Base-by-base conservation (phyloP, 1,139 yeast genomes). In the Taiozyma sp. region DNA sequence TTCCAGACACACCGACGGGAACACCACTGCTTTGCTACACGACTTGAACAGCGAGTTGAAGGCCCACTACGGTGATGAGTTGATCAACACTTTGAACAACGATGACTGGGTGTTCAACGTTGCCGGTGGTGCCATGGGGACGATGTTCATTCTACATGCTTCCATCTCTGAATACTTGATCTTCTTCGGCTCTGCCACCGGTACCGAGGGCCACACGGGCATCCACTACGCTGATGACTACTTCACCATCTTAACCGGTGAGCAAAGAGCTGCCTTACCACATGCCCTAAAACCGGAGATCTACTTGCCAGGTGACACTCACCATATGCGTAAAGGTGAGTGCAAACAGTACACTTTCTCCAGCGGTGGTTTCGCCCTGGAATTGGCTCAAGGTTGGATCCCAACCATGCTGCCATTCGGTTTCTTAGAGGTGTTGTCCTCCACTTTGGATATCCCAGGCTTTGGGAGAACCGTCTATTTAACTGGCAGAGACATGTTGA, bases 121-220 rank as follows among this genome's bases (percentile, higher is more conserved):
- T 64, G 99, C 99, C 9, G 99, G 99, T 51, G 96, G 97, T 59
- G 98, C 99, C 51, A 93, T 93, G 99, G 99, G 99, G 29, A 83
- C 91, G 53, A 92, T 93, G 98, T 80, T 89, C 62, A 89, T 95
- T 56, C 75, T 93, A 59, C 99, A 95, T 69, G 97, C 98, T 14
- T 92, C 98, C n/a, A 76, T 95, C 63, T 76, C 95, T 9, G 99
- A 93, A 70, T 95, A 93, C 67, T 74, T 93, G 68, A 92, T 92
- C 64, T 78, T 90, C 66, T 90, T 91, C 59, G 97, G 97, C 51
- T 78, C 93, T 43, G 87, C 96, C 19, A 78, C 86, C 13, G 98
- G 98, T 42, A 91, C 97, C 14, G 97, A 90, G 69, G 99, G 99
- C 49, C 99, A 93, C 70, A 77, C 91, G 10, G 99, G 99, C 47